Conservation (phyloP, 805 yeast species). For the Yamadazyma akitaensis region DNA sequence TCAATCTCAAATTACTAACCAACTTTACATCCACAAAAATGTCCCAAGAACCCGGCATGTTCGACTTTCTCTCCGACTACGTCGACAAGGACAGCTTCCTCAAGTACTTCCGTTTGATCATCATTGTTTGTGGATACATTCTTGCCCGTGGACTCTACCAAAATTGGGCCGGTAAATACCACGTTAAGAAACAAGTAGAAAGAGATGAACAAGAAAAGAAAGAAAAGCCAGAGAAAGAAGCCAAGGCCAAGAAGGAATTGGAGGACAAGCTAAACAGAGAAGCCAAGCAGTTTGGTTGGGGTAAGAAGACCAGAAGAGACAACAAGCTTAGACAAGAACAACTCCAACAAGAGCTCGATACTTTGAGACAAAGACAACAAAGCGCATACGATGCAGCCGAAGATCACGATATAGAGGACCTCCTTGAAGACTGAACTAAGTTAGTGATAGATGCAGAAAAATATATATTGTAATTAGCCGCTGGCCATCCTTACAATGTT, state of each 20-base stretch:
- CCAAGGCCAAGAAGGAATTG: constrained; percentile 32
- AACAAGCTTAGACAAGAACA: constrained; percentile 53
- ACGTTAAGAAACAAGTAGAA: constrained; percentile 45
- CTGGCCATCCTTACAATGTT: too few relatives aligned
- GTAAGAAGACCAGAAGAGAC: constrained; percentile 64
- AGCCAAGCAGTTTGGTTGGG: constrained; percentile 70
- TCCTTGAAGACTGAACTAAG: constrained; percentile 50
- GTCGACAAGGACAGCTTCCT: constrained; percentile 41
- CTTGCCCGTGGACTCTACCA: constrained; percentile 55
- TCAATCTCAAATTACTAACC: not conserved
- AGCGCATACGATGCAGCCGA: constrained; percentile 48
- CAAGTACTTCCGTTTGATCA: constrained; percentile 44
- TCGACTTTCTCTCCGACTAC: constrained; percentile 33
- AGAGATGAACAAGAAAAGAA: constrained; percentile 43
- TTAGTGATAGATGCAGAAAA: not conserved
- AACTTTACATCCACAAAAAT: not conserved
- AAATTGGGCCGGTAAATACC: constrained; percentile 55
- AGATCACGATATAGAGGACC: constrained; percentile 67
- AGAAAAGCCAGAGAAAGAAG: constrained; percentile 33
- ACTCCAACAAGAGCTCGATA: constrained; percentile 44
- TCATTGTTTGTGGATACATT: constrained; percentile 61
- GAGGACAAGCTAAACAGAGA: constrained; percentile 27
- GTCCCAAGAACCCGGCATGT: constrained; percentile 14
- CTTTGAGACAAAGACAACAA: constrained; percentile 39
- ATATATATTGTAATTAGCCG: too few relatives aligned